Base-by-base conservation (phyloP, 148 eudicot species). In the Talinum fruticosum region DNA sequence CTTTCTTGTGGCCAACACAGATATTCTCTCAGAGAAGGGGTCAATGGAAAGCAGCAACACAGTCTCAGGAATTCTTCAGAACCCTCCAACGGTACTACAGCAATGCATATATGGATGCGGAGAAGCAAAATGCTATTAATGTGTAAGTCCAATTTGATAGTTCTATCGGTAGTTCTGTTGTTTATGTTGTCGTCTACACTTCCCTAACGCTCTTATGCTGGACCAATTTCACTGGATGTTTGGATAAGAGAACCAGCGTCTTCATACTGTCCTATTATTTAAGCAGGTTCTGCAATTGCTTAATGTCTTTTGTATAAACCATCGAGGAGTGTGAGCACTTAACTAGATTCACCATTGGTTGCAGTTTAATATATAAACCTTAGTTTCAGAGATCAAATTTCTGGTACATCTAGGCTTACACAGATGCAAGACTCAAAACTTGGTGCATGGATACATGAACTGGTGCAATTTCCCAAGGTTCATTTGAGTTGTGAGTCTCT, bases 21-120 rank as follows among this genome's bases (percentile, higher is more conserved):
- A 91, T 92, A 82, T 95, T 95, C 76, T 93, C 97, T 10, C 70
- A 89, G 86, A 79, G 94, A 80, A 87, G 97, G 83, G 98, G 98
- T 62, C 96, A 92, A 71, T 95, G 98, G 96, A 92, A 84, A 80
- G 98, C 97, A 36, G 94, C 98, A 65, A 92, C 88, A 24, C 96
- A 92, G 53, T 92, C 97, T 8, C 98, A 95, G 85, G 98, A 95
- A 79, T 90, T 95, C 79, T 87, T 95, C 72, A 83, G 97, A 79
- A 91, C 97, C 62, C 88, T 95, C 69, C 96, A 95, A 70, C 87
- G 98, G 41, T 92, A 91, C 81, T 87, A 86, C 77, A 95, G 89
- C 88, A 95, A 95, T 82, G 98, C 97, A 36, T 95, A 95, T 83
- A 83, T 93, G 90, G 98, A 95, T 85, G 88, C 84, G 5, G 94